Conservation (phyloP, 306 rosid species). For the Sicyos edulis region DNA sequence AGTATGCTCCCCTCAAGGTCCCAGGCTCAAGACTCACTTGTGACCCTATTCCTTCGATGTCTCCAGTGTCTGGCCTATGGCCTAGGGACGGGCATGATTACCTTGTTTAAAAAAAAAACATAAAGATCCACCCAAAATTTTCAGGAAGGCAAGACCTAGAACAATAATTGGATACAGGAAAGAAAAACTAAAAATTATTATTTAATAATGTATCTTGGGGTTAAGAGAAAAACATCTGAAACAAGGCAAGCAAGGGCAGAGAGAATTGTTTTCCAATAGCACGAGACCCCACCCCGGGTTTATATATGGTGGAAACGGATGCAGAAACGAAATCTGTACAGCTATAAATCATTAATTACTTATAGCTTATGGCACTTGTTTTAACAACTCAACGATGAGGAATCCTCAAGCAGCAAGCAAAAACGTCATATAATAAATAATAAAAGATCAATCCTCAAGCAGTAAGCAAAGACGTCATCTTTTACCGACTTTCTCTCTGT, state of each 20-base stretch:
- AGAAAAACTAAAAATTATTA: background rate
- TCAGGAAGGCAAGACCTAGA: background rate
- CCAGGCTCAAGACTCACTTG: too few species aligned
- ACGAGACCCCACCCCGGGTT: background rate
- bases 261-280: background rate
- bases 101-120: too few species aligned
- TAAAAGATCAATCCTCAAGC: background rate
- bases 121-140: background rate
- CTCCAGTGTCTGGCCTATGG: too few species aligned
- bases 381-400: background rate
- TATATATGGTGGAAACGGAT: background rate
- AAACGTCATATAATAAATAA: background rate
- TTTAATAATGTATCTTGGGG: background rate
- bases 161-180: background rate
- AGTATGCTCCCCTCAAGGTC: too few species aligned
- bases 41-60: too few species aligned
- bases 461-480: background rate
- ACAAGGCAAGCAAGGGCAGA: background rate
- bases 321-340: background rate
- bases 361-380: background rate
- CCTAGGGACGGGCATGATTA: too few species aligned
- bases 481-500: background rate
- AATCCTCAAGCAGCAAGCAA: conserved; percentile 8
- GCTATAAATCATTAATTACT: background rate
- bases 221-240: background rate